Conservation (phyloP, 768 basidiomycete species). For the Boletus patriciae region DNA sequence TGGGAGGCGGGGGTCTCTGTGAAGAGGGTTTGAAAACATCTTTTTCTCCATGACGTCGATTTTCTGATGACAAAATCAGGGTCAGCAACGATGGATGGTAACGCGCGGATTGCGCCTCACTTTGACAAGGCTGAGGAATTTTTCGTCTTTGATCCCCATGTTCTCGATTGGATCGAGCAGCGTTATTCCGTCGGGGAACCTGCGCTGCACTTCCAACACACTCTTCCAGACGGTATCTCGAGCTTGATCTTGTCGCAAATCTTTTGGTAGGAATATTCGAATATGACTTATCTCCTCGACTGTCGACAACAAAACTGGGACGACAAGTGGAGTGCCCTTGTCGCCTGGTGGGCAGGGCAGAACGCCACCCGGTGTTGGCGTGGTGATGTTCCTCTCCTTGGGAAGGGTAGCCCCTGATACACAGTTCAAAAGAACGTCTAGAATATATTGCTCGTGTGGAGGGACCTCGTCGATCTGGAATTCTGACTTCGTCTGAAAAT, state of each 20-base stretch:
- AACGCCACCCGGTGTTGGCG: conserved; percentile 66
- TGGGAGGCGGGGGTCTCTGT: conserved; percentile 75
- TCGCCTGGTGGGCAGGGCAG: conserved; percentile 70
- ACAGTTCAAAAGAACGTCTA: conserved; percentile 89
- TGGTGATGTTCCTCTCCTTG: conserved; percentile 55
- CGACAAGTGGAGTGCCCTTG: conserved; percentile 80
- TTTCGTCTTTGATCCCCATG: conserved; percentile 94
- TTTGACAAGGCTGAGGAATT: conserved; percentile 83
- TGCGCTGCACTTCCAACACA: conserved; percentile 84
- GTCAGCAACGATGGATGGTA: neutral
- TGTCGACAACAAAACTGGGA: conserved; percentile 86
- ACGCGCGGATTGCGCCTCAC: conserved; percentile 40
- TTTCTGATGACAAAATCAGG: conserved; percentile 56
- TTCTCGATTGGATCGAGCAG: conserved; percentile 90
- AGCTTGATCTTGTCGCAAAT: conserved; percentile 71
- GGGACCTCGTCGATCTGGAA: conserved; percentile 67
- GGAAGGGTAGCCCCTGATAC: conserved; percentile 58
- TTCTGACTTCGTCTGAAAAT: conserved; percentile 59
- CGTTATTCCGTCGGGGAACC: conserved; percentile 85
- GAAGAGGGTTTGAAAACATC: conserved; percentile 75
- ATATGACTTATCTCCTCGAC: conserved; percentile 85
- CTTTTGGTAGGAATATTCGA: conserved; percentile 87
- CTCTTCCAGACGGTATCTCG: conserved; percentile 89
- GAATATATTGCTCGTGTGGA: conserved; percentile 87
- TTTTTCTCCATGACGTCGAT: conserved; percentile 87